A percentile compares a stretch with the other conserved stretches of the same genome.
Conservation (phyloP, 2,329 filamentous ascomycete genomes). For the Fusarium sterilihyphosum region DNA sequence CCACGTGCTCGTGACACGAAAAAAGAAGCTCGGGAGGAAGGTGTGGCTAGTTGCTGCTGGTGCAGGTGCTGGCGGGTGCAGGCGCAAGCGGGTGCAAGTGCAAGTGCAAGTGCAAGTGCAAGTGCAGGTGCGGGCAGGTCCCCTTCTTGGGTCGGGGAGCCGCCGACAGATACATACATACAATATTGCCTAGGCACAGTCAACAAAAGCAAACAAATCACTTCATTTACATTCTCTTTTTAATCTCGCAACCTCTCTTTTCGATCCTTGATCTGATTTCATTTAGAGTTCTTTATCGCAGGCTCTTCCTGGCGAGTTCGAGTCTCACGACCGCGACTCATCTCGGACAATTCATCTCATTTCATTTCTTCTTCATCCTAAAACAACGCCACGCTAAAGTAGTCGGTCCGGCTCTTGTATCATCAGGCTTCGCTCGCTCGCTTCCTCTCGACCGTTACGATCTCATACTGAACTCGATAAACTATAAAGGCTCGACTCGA, state of each 20-base stretch:
- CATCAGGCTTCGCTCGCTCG: neutral
- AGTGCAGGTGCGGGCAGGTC: slow-evolving; percentile 9
- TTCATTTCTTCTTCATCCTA: neutral
- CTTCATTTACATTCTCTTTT: slow-evolving; percentile 1
- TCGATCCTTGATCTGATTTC: neutral
- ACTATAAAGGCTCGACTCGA: neutral
- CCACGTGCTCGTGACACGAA: slow-evolving; percentile 35
- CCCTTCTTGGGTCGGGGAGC: slow-evolving; percentile 12
- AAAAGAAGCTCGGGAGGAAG: slow-evolving; percentile 18
- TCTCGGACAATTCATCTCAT: slow-evolving; percentile 5
- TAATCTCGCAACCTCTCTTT: slow-evolving; percentile 16
- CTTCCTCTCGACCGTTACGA: slow-evolving; percentile 25
- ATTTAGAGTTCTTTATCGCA: neutral
- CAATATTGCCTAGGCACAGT: neutral
- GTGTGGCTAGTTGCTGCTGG: neutral
- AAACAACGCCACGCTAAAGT: slow-evolving; percentile 15
- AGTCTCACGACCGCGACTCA: neutral
- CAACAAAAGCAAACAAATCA: slow-evolving; percentile 12
- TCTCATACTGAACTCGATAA: slow-evolving; percentile 18
- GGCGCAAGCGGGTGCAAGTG: neutral
- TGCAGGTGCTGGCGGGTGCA: neutral
- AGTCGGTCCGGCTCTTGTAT: slow-evolving; percentile 34
- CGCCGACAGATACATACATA: slow-evolving; percentile 8
- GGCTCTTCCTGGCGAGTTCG: neutral
- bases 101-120: neutral